A percentile compares a stretch with the other conserved stretches of the same genome.
Evolutionary conservation across 192 early-diverging fungal species (phyloP).

Genomic region (Backusella parvicylindrica): DNA sequence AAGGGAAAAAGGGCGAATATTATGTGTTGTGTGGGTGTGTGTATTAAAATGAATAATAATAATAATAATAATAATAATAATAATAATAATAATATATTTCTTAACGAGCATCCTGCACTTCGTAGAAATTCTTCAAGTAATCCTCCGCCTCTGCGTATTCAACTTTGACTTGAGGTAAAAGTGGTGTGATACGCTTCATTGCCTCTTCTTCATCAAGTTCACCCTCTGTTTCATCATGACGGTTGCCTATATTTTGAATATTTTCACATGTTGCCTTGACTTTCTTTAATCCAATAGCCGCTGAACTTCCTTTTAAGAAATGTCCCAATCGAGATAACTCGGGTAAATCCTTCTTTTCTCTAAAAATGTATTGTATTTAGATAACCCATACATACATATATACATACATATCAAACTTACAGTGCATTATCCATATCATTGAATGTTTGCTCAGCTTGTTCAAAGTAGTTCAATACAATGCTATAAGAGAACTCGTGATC

Average conservation of each 20-base stretch:
- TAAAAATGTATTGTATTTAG: constrained; percentile 4
- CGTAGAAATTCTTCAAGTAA: constrained; percentile 69
- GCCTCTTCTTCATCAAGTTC: constrained; percentile 56
- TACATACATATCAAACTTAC: constrained; percentile 37
- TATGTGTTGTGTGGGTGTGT: not conserved
- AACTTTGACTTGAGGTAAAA: constrained; percentile 55
- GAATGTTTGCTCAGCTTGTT: constrained; percentile 82
- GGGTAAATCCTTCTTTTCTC: constrained; percentile 55
- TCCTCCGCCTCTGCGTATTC: constrained; percentile 73
- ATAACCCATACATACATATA: not conserved
- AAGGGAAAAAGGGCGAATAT: too few relatives aligned
- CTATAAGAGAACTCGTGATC: constrained; percentile 75
- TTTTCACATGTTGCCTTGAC: constrained; percentile 82
- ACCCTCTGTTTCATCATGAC: constrained; percentile 51
- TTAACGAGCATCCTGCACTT: constrained; percentile 32
- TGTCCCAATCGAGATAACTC: constrained; percentile 81
- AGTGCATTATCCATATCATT: constrained; percentile 67
- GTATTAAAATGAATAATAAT: not conserved
- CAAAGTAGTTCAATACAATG: constrained; percentile 77
- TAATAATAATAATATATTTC: not conserved
- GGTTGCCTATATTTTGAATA: constrained; percentile 82
- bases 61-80: too few relatives aligned
- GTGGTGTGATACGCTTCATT: constrained; percentile 43
- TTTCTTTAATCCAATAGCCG: constrained; percentile 76
- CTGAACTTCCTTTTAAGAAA: constrained; percentile 90